phyloP scores from a whole-genome alignment of 306 rosid species.

The Corylus heterophylla region DNA sequence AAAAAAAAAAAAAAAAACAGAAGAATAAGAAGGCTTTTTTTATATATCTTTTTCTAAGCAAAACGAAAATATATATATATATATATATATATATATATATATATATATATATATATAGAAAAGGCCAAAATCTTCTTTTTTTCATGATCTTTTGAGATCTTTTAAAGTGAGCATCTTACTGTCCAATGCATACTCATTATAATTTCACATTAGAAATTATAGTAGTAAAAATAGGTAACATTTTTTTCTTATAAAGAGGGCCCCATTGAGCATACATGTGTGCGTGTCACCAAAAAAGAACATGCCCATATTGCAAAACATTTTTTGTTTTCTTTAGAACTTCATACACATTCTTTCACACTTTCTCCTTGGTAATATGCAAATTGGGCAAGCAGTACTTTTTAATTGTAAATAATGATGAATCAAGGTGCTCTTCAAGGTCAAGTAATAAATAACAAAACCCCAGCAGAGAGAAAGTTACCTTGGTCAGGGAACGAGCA shows the following conservation, averaged over 20 bases:
- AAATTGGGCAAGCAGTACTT: background rate
- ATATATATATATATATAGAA: no score
- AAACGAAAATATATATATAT: no score
- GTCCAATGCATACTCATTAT: no score
- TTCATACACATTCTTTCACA: background rate
- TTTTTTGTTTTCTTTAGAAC: background rate
- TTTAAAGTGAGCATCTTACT: no score
- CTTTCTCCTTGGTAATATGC: background rate
- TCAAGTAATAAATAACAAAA: background rate
- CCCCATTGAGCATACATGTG: background rate
- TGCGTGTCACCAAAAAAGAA: background rate
- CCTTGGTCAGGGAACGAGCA: constrained; percentile 98
- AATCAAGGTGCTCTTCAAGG: background rate
- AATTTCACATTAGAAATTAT: background rate
- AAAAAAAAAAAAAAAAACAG: no score
- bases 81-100: no score
- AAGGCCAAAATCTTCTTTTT: no score
- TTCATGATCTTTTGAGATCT: no score
- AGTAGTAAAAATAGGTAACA: background rate
- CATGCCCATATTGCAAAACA: background rate
- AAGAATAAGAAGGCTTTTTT: no score
- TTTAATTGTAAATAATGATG: background rate
- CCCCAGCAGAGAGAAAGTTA: constrained; percentile 10
- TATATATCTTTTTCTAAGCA: no score
- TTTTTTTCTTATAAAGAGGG: background rate